Evolutionary conservation across 441 rosid genomes (phyloP).

Genomic region (Aquilaria agallochum): DNA sequence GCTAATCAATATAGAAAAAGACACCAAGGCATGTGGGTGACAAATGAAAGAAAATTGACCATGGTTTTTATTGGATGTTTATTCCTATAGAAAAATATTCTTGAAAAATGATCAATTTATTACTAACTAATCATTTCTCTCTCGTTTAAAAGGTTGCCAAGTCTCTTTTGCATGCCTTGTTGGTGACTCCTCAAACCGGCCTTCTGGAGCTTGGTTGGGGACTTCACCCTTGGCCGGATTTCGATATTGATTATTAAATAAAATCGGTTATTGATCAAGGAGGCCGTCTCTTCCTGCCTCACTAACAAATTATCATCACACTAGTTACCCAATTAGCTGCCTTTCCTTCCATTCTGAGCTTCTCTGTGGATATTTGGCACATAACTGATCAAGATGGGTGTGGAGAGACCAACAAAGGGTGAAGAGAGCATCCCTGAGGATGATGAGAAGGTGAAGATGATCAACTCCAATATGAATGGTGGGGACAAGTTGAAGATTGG

Average conservation of each 20-base stretch:
- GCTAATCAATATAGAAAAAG: background rate
- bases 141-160: too few relatives aligned
- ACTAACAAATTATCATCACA: too few relatives aligned
- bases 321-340: too few relatives aligned
- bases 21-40: constrained; percentile 2
- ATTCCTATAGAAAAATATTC: too few relatives aligned
- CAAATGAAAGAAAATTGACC: background rate
- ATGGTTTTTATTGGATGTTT: too few relatives aligned
- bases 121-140: too few relatives aligned
- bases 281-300: background rate
- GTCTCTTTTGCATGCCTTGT: background rate
- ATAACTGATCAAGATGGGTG: too few relatives aligned
- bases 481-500: constrained; percentile 6
- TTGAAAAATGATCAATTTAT: too few relatives aligned
- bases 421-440: too few relatives aligned
- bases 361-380: too few relatives aligned
- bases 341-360: too few relatives aligned
- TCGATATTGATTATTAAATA: background rate
- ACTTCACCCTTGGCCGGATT: background rate
- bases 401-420: too few relatives aligned
- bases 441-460: background rate
- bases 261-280: background rate
- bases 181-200: constrained; percentile 3
- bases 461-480: background rate
- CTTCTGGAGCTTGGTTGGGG: constrained; percentile 2